Conservation (phyloP, 2,329 filamentous ascomycete species). For the Elsinoe ampelina region DNA sequence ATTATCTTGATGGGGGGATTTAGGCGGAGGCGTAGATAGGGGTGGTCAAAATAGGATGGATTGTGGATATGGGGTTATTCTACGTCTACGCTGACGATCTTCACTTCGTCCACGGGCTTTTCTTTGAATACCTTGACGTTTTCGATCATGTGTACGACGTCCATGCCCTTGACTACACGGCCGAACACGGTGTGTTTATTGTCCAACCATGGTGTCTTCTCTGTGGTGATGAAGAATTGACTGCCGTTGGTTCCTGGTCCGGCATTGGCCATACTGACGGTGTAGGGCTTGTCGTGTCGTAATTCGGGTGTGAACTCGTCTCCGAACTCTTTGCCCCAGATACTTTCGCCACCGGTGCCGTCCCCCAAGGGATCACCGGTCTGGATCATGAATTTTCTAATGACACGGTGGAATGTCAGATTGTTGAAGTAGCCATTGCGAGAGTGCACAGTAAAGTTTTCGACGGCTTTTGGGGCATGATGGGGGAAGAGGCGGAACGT, state of each 20-base stretch:
- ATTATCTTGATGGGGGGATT: slow-evolving; percentile 30
- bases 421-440: slow-evolving; percentile 92
- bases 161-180: slow-evolving; percentile 76
- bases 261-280: slow-evolving; percentile 94
- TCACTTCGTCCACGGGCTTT: slow-evolving; percentile 94
- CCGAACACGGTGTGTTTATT: slow-evolving; percentile 96
- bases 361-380: slow-evolving; percentile 78
- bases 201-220: slow-evolving; percentile 94
- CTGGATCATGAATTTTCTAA: slow-evolving; percentile 97
- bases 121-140: slow-evolving; percentile 80
- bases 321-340: slow-evolving; percentile 86
- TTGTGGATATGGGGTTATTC: neutral
- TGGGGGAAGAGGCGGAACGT: slow-evolving; percentile 87
- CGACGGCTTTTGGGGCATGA: slow-evolving; percentile 85
- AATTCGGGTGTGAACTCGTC: slow-evolving; percentile 80
- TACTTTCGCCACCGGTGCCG: slow-evolving; percentile 81
- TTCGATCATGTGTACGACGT: slow-evolving; percentile 94
- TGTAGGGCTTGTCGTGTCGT: slow-evolving; percentile 93
- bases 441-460: slow-evolving; percentile 93
- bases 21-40: neutral
- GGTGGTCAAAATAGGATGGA: no score
- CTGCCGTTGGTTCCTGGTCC: slow-evolving; percentile 91
- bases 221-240: slow-evolving; percentile 97
- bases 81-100: slow-evolving; percentile 73
- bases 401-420: slow-evolving; percentile 94